Base-by-base conservation (phyloP, 441 rosid genomes). In the Kokia cookei region DNA sequence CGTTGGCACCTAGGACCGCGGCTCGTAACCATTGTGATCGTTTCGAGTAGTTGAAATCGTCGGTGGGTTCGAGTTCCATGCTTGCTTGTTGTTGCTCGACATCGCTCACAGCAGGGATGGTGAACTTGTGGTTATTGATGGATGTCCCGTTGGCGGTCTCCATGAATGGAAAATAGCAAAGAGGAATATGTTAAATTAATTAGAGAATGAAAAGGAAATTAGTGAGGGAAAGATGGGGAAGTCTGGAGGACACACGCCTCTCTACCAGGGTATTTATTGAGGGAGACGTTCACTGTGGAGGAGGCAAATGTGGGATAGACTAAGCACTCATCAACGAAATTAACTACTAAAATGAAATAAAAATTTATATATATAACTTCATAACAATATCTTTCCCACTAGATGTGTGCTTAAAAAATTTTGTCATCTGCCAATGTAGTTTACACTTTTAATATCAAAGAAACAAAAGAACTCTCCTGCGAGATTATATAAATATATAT, bases 21-120 rank as follows among this genome's bases (percentile, higher is more conserved):
- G 98, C 98, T 3, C 98, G 83, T 51, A 94, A 89, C 98, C 98
- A 94, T 67, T 91, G 98, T 14, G 96, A 79, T n/a, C 98, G 84
- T 76, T 88, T 91, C 0, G 97, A 80, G 86, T 92, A 94, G 80
- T 94, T 86, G n/a, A 86, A 86, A 2, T 76, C 84, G 12, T 83
- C 78, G 7, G 82, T 72, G 19, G 73, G 50, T 75, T 86, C 86
- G 57, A 82, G 69, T 73, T 79, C 81, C 4, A 73, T n/a, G 75
- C 11, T 19, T 7, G 57, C 29, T 43, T 61, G 72, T 8, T 54
- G 81, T 83, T 54, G 81, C 83, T 88, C 89, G 22, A 76, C 69
- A 65, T 88, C 84, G 5, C 81, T 74, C 35, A 26, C 77, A 27
- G 45, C 55, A 3, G 87, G 73, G 66, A 73, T 12, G 37, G 76